phyloP scores from a whole-genome alignment of 2,329 filamentous ascomycete species.

The Zymoseptoria brevis region DNA sequence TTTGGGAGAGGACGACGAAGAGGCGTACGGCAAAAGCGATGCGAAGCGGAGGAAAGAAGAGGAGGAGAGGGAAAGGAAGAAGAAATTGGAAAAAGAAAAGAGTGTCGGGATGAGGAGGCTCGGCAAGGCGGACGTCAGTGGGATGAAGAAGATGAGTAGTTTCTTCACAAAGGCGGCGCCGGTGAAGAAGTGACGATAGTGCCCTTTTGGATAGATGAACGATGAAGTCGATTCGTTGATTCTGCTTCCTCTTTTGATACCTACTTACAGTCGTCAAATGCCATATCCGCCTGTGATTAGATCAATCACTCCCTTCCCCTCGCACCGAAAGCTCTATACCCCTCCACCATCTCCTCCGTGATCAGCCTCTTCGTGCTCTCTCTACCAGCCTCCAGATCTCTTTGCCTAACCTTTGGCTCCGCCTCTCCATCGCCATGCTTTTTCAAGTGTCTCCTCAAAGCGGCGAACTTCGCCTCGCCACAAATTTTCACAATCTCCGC shows the following conservation, averaged over 20 bases:
- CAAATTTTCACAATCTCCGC: conserved; percentile 66
- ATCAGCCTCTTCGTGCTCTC: conserved; percentile 47
- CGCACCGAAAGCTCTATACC: conserved; percentile 46
- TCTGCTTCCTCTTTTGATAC: too few relatives aligned
- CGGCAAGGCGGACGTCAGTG: conserved; percentile 80
- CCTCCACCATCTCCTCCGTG: conserved; percentile 49
- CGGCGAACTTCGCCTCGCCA: conserved; percentile 26
- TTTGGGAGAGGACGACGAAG: conserved; percentile 54
- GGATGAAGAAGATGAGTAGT: conserved; percentile 94
- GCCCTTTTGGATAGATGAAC: neutral
- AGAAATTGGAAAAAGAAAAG: conserved; percentile 58
- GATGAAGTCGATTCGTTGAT: too few relatives aligned
- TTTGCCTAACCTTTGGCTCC: conserved; percentile 30
- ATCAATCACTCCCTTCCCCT: neutral
- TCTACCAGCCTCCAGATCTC: conserved; percentile 40
- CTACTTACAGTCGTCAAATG: neutral
- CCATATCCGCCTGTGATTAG: neutral
- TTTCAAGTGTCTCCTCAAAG: conserved; percentile 14
- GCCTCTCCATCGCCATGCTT: conserved; percentile 23
- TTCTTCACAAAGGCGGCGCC: conserved; percentile 67
- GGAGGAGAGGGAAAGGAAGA: conserved; percentile 80
- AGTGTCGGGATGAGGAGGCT: conserved; percentile 60
- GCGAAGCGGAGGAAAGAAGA: conserved; percentile 82
- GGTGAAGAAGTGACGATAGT: conserved; percentile 8
- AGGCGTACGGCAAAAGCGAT: conserved; percentile 49